Conservation (phyloP, 2,329 filamentous ascomycete genomes). For the Lasiodiplodia sp. region DNA sequence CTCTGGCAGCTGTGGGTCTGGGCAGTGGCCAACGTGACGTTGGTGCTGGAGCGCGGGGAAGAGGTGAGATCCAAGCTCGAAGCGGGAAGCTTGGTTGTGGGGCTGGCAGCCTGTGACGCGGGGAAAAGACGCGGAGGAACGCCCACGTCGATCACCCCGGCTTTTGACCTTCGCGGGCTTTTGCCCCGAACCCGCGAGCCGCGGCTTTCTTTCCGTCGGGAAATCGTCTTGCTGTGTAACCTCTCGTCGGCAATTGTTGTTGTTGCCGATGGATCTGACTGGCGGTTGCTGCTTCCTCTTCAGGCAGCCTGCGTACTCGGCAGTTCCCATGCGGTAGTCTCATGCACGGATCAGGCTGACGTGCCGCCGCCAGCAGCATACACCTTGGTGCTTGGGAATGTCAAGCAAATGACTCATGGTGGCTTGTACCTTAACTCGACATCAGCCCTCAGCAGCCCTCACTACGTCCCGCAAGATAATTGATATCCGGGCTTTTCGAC, state of each 20-base stretch:
- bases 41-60: neutral
- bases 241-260: slow-evolving; percentile 7
- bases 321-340: no score
- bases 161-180: neutral
- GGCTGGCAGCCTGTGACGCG: slow-evolving; percentile 2
- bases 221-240: neutral
- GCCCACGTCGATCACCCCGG: slow-evolving; percentile 1
- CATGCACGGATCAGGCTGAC: neutral
- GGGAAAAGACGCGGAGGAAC: slow-evolving; percentile 9
- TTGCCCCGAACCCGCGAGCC: neutral
- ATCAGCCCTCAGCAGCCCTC: neutral
- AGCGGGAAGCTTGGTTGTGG: slow-evolving; percentile 21
- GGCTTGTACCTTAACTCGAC: neutral
- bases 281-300: neutral
- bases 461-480: no score
- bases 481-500: no score
- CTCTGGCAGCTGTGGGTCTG: neutral
- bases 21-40: neutral
- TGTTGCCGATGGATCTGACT: neutral
- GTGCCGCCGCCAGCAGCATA: no score
- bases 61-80: slow-evolving; percentile 9
- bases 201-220: slow-evolving; percentile 22
- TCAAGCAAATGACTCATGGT: neutral
- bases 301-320: neutral
- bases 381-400: neutral